Evolutionary conservation across 441 rosid genomes (phyloP), one percentile per base, ranked within the genome.

Genomic region (Bocquillonia castaneifolia): DNA sequence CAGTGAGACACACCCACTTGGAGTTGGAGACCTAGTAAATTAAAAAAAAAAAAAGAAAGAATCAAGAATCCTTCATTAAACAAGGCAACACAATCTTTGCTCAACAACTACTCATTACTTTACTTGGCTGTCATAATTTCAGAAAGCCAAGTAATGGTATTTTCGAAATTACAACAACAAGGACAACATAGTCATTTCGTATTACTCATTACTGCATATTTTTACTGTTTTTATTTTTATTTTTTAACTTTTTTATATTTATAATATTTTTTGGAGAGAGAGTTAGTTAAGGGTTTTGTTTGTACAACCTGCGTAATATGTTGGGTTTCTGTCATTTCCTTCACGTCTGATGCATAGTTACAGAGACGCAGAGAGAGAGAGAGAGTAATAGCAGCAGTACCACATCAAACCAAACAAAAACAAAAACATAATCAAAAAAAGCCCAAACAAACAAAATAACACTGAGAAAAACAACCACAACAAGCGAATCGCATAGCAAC

Each of bases 171-270:
- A 12, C 3, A 44, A 56, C n/a, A 9, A 31, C 12, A 68, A 52
- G 79, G 75, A 40, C 79, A 55, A 36, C 1, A 29, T 10, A 25
- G 78, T 76, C 76, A 76, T 73, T 76, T 64, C 64, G n/a, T n/a
- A n/a, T n/a, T n/a, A n/a, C n/a, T 15, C 7, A 4, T 7, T 4
- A 7, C 22, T 47, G 52, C n/a, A 56, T 37, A n/a, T 58, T 58
- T 58, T 53, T 9, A 53, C 57, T 34, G 12, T 28, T 55, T 58
- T 22, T 51, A 3, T 23, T 20, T 50, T 50, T 9, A 12, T 51
- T 20, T 51, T 51, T 50, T 23, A 5, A 22, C 37, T 4, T 59
- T 39, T 37, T 20, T n/a, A n/a, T n/a, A n/a, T n/a, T n/a, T n/a
- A n/a, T n/a, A n/a, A n/a, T n/a, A 10, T 36, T 59, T 13, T 4